Evolutionary conservation across 2,329 filamentous ascomycete species (phyloP).

Genomic region (Verticillium tricorpus): DNA sequence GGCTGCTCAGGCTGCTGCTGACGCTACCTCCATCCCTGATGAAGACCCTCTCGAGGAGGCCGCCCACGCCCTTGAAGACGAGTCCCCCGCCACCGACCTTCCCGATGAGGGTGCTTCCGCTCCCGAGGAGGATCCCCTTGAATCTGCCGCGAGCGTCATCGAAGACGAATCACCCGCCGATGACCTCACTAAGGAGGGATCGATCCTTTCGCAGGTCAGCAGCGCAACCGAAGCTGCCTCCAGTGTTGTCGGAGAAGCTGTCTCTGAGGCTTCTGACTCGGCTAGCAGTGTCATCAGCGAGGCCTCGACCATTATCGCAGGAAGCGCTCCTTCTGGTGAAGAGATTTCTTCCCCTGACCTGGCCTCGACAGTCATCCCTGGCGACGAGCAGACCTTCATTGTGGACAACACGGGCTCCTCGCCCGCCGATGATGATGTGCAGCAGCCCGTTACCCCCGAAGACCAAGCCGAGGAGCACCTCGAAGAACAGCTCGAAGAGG

Average conservation of each 20-base stretch:
- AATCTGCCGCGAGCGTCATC: conserved; percentile 10
- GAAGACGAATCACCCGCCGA: conserved; percentile 11
- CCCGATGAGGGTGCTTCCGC: conserved; percentile 2
- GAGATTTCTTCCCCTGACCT: conserved; percentile 8
- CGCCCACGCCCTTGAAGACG: conserved; percentile 7
- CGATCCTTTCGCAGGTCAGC: background rate
- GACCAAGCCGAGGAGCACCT: conserved; percentile 1
- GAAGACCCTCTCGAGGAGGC: conserved; percentile 12
- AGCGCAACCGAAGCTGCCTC: conserved; percentile 5
- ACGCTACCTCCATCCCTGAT: conserved; percentile 4
- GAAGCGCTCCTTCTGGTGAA: background rate
- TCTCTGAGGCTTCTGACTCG: conserved; percentile 17
- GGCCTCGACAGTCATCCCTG: conserved; percentile 10
- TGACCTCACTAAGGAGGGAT: background rate
- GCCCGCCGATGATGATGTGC: conserved; percentile 11
- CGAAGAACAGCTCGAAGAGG: conserved; percentile 14
- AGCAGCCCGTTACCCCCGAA: conserved; percentile 6
- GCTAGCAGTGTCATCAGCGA: conserved; percentile 15
- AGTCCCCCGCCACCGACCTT: conserved; percentile 8
- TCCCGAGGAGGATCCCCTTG: conserved; percentile 13
- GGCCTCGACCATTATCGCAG: conserved; percentile 6
- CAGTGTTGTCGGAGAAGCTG: background rate
- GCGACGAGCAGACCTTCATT: conserved; percentile 11
- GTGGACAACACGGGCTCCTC: conserved; percentile 16
- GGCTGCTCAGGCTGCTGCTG: conserved; percentile 8